phyloP scores from a whole-genome alignment of 176 grass and related monocot genomes.

The Chrysopogon serrulatus region DNA sequence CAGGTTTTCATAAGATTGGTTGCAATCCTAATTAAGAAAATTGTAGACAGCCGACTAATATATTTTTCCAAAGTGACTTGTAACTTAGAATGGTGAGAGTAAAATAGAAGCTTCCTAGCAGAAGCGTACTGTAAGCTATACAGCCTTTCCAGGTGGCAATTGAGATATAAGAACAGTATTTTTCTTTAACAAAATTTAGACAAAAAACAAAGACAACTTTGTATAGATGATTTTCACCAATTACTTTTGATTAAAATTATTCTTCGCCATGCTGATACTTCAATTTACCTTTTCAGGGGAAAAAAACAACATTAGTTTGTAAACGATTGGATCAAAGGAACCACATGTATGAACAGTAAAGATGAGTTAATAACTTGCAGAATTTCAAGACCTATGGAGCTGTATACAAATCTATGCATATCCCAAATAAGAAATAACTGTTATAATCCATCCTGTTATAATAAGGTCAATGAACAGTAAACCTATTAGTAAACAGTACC shows the following conservation, averaged over 20 bases:
- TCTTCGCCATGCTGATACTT: neutral
- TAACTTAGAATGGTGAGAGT: neutral
- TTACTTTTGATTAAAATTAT: neutral
- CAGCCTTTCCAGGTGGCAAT: neutral
- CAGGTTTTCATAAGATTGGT: neutral
- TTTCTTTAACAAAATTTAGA: neutral
- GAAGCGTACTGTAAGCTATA: neutral
- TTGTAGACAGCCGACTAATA: neutral
- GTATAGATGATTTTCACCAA: neutral
- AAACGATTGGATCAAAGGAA: neutral
- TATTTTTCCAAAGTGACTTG: neutral
- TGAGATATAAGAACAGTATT: neutral
- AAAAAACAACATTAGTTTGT: neutral
- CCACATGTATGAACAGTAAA: neutral
- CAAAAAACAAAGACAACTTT: neutral
- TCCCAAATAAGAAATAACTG: no score
- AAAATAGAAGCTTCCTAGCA: neutral
- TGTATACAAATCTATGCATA: constrained; percentile 18
- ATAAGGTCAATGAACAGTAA: no score
- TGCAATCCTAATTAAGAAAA: neutral
- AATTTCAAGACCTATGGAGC: neutral
- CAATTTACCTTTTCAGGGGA: neutral
- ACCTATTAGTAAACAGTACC: no score
- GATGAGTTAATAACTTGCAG: neutral
- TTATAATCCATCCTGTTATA: neutral